phyloP scores from a whole-genome alignment of 148 eudicot species.

The Fagopyrum tataricum region DNA sequence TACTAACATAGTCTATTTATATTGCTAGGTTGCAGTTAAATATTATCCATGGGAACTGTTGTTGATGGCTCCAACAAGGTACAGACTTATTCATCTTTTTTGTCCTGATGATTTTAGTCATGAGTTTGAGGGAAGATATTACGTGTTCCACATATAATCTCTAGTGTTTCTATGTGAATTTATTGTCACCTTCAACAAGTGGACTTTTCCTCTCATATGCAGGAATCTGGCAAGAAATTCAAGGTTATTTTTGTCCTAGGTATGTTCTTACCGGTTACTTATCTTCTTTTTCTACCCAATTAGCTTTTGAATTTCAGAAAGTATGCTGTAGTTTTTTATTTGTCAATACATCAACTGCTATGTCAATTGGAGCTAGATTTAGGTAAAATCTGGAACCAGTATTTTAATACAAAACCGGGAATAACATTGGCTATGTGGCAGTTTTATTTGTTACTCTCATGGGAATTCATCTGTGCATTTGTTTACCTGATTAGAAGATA shows the following conservation, averaged over 20 bases:
- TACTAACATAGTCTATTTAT: not conserved
- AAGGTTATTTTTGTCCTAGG: conserved; percentile 30
- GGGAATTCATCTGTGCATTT: not conserved
- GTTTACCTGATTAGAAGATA: not conserved
- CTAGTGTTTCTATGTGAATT: not conserved
- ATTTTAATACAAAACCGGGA: not conserved
- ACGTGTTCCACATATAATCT: not conserved
- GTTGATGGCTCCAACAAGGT: conserved; percentile 21
- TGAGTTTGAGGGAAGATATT: not conserved
- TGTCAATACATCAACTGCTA: not conserved
- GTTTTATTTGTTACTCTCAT: not conserved
- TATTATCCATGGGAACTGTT: conserved; percentile 30
- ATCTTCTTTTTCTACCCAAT: not conserved
- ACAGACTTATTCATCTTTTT: not conserved
- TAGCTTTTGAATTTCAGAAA: not conserved
- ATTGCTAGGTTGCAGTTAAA: conserved; percentile 6
- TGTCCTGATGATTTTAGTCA: not conserved
- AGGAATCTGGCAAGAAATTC: conserved; percentile 26
- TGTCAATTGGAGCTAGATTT: not conserved
- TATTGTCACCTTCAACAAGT: not conserved
- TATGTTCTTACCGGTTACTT: conserved; percentile 13
- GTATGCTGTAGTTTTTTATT: not conserved
- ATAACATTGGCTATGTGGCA: not conserved
- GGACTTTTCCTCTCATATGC: conserved; percentile 14
- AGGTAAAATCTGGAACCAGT: not conserved